These are phyloP conservation scores for Fusarium secorum DNA, from an alignment of 2,329 filamentous ascomycete species.

Conservation along the genomic window DNA sequence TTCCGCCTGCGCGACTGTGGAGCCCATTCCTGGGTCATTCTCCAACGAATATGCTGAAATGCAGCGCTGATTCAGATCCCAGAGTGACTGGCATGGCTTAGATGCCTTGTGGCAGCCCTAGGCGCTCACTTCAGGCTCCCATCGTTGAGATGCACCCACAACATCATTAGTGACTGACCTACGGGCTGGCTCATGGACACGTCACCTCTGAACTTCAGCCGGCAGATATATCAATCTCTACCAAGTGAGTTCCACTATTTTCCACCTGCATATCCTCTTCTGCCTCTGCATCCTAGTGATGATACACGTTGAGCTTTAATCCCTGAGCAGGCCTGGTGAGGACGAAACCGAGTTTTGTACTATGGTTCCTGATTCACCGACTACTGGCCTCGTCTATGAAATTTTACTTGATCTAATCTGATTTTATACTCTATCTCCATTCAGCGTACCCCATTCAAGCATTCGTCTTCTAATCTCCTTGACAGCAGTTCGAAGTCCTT, in stretches of 20 bases:
- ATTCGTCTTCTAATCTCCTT: constrained; percentile 49
- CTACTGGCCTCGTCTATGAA: constrained; percentile 44
- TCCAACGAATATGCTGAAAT: constrained; percentile 10
- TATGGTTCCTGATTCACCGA: constrained; percentile 55
- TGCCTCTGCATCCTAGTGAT: constrained; percentile 44
- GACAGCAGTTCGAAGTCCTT: constrained; percentile 57
- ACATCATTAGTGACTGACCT: neutral
- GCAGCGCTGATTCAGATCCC: constrained; percentile 12
- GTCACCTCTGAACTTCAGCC: neutral
- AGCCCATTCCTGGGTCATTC: constrained; percentile 27
- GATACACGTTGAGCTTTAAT: constrained; percentile 52
- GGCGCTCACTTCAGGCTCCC: constrained; percentile 17
- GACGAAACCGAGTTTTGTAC: constrained; percentile 59
- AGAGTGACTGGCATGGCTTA: constrained; percentile 18
- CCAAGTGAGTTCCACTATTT: constrained; percentile 15
- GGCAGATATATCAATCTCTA: neutral
- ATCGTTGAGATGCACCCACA: constrained; percentile 1
- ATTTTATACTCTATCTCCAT: constrained; percentile 44
- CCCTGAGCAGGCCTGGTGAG: constrained; percentile 46
- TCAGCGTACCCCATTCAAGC: constrained; percentile 24
- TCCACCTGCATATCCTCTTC: neutral
- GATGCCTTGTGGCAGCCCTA: constrained; percentile 29
- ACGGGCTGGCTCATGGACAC: neutral
- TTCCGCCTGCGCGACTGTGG: constrained; percentile 15
- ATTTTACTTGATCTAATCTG: constrained; percentile 73